Evolutionary conservation across 2,329 filamentous ascomycete genomes (phyloP), one percentile per base, ranked within the genome.

Genomic region (Fusarium chaquense): DNA sequence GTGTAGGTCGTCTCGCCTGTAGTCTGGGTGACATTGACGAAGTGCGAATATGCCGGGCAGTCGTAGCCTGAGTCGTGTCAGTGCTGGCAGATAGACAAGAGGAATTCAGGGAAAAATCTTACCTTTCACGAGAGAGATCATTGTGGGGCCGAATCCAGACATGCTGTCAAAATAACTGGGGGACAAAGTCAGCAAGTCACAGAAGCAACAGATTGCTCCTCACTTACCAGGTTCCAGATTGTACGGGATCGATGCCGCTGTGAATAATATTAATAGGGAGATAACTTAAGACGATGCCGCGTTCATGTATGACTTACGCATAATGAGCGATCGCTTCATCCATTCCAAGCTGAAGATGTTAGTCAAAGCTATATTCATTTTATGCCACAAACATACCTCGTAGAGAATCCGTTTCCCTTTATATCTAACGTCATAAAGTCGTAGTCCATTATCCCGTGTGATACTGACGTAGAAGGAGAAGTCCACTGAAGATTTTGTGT

Each of bases 101-200:
- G 5, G 13, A 13, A 15, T 33, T 16, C 6, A 6, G 6, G 12
- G 2, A 13, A 33, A 16, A 6, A 15, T 7, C 51, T 22, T 57
- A 58, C 56, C 56, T 4, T 57, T 58, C 0, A 58, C 56, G 5
- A 58, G 56, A 9, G 56, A 58, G 3, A 58, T 58, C 56, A 58
- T 57, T 0, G 56, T 13, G 4, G 56, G 56, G 0, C 30, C 56
- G 0, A 58, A 58, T 16, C 56, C 51, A 24, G 12, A 13, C 56
- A 58, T 6, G n/a, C 56, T 58, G 51, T 58, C 56, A 4, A 58
- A 58, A 32, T 57, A 58, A 13, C 33, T 35, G 15, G 3, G 6
- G 15, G 33, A 35, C 16, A 7, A 35, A 16, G 15, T 35, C 8
- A 33, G 15, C 6, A 15, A 33, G 2, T 15, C 5, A 33, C 15